Evolutionary conservation across 148 eudicot genomes (phyloP), one percentile per base, ranked within the genome.

Genomic region (Selenicereus undatus): DNA sequence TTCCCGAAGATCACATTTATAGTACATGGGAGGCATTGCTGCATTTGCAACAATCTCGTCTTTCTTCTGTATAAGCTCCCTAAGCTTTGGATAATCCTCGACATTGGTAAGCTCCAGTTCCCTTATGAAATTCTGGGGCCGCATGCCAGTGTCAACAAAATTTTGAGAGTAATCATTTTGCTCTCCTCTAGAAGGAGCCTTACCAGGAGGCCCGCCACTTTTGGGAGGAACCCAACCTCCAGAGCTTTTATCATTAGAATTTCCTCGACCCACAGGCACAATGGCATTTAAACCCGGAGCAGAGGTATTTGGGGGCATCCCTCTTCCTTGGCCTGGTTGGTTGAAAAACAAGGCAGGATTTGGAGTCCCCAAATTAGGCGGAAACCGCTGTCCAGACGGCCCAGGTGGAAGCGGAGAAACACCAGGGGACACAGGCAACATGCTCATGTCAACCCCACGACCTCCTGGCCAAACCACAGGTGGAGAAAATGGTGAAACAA

Each of bases 151-250:
- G 88, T 95, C 99, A 56, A 95, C 99, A 90, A 95, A 95, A 82
- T 95, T 95, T 82, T 95, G 99, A 58, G 99, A 95, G 83, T 93
- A 95, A 84, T 95, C 99, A 88, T 95, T 95, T 80, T 95, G 99
- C 88, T 95, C 99, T 86, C 97, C 99, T 83, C 98, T 92, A 12
- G 99, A 93, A 62, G 98, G 99, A 84, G 95, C 99, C 88, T 93
- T 95, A 83, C 97, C 99, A 77, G 88, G 86, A 36, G 91, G 93
- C 68, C 86, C 91, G 58, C 81, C 89, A 54, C 78, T 89, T 89
- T 90, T 89, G 60, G 91, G 86, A 73, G 97, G 92, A 74, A 81
- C 85, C 92, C 94, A 91, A 52, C 91, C 90, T 13, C 94, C 96
- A 70, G 91, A 85, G 35, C 54, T 78, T 87, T 91, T 91, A 58